Base-by-base conservation (phyloP, 2,329 filamentous ascomycete genomes). In the Beauveria brongniartii region DNA sequence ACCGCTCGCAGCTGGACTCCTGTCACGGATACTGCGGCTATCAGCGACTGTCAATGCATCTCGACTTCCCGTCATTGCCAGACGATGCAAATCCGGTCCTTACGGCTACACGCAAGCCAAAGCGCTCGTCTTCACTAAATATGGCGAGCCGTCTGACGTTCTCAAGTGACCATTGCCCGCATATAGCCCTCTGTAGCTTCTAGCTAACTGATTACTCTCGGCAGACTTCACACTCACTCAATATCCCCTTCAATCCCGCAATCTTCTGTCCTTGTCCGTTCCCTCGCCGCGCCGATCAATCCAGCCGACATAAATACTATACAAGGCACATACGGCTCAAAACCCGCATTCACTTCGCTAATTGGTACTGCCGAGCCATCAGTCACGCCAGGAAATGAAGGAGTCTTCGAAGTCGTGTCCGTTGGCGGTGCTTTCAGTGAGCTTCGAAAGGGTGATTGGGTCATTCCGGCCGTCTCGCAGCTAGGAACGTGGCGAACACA, bases 241-340 rank as follows among this genome's bases (percentile, higher is more conserved):
- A 91, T 93, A 70, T 88, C 88, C 4, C 89, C 90, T 3, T 82
- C 84, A 3, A 83, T 92, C 64, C 88, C 90, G 53, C 72, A 78
- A 40, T 75, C 74, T 53, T 77, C 81, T 52, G 76, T 95, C 67
- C 92, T 93, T 59, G 80, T 99, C 63, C 91, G 91, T 73, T 88
- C 94, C 68, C 90, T 99, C 68, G 90, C 92, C 37, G 86, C 92
- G 1, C 91, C 94, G 61, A 91, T 99, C 74, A 99, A 99, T 78
- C 94, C 94, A 26, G 92, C 94, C 70, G 94, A 99, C 77, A 90
- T 99, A 74, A 99, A 99, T 80, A 93, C 93, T 69, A 90, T 99
- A 69, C 94, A 99, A 79, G 94, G 94, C 66, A 92, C 93, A 4
- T 99, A 99, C 77, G 93, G 93, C 64, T 86, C 86, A 51, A 91